Evolutionary conservation across 257 asterid genomes (phyloP), one percentile per base, ranked within the genome.

Genomic region (Marsdenia floribunda): DNA sequence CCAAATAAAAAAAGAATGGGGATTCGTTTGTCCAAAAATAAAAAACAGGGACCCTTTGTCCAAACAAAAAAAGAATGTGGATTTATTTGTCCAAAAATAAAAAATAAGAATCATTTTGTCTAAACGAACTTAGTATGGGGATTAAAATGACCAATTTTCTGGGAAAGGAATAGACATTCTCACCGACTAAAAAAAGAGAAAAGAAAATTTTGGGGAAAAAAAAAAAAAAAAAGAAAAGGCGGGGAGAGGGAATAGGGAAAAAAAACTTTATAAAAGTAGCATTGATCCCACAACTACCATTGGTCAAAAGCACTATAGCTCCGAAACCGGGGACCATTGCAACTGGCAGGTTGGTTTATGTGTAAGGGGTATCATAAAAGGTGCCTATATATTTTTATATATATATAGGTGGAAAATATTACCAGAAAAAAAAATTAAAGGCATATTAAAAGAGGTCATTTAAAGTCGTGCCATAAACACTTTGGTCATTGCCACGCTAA

Each of bases 241-340:
- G 68, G 13, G 6, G 21, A 64, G 37, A 26, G 68, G 49, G 10
- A 44, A 44, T 44, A 44, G 12, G 49, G 12, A 44, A 6, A 44
- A 6, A 44, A 29, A 7, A 44, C 49, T 44, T 35, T 38, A 52
- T 54, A 64, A 54, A 49, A 49, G 54, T 26, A n/a, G 44, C 69
- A 73, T 38, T 73, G 42, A 57, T 76, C 75, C 75, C 66, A 50
- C 80, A 76, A 60, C 76, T 2, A 77, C 76, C 80, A 3, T 53
- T 33, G 26, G 55, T 75, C 21, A 50, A 52, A 57, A 29, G 9
- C 33, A 61, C 11, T 11, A 6, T 7, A 44, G 78, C n/a, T 64
- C 37, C 37, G 38, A 37, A 24, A 9, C 66, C 18, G 47, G 59
- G 79, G 76, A 71, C 80, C 80, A 70, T 44, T 21, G 42, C 63